Evolutionary conservation across 768 basidiomycete genomes (phyloP).

Genomic region (Daedaleopsis nitida): DNA sequence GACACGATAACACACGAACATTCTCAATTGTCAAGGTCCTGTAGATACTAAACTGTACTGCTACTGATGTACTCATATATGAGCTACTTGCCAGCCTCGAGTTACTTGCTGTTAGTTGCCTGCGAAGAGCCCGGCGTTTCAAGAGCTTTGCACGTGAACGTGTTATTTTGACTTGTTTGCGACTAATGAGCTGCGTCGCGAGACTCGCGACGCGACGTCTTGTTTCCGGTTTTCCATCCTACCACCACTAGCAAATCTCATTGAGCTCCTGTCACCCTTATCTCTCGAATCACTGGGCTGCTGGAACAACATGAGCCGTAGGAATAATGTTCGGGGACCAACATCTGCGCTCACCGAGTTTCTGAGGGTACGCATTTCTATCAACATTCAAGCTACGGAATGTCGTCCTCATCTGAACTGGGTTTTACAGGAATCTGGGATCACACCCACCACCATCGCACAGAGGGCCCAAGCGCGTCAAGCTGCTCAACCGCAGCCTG

Average conservation of each 20-base stretch:
- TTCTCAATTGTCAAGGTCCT: no score
- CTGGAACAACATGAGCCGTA: constrained; percentile 24
- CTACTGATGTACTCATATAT: no score
- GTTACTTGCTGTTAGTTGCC: not conserved
- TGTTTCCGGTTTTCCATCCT: not conserved
- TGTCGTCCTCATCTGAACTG: no score
- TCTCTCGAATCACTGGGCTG: no score
- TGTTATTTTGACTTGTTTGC: not conserved
- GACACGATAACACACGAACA: no score
- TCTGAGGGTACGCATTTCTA: constrained; percentile 52
- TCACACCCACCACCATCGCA: constrained; percentile 45
- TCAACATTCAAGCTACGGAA: not conserved
- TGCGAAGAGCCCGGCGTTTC: not conserved
- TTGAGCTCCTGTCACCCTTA: not conserved
- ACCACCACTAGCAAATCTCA: not conserved
- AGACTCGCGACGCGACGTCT: constrained; percentile 7
- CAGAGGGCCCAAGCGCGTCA: constrained; percentile 34
- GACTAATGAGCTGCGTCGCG: constrained; percentile 25
- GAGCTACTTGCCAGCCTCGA: no score
- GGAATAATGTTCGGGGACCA: constrained; percentile 67
- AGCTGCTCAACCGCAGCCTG: constrained; percentile 19
- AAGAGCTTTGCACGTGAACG: not conserved
- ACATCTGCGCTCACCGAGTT: constrained; percentile 85
- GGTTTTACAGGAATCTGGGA: constrained; percentile 50
- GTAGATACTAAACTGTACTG: no score